Evolutionary conservation across 75 land plant species (phyloP), one percentile per base, ranked within the genome.

Genomic region (Gnetum montanum): DNA sequence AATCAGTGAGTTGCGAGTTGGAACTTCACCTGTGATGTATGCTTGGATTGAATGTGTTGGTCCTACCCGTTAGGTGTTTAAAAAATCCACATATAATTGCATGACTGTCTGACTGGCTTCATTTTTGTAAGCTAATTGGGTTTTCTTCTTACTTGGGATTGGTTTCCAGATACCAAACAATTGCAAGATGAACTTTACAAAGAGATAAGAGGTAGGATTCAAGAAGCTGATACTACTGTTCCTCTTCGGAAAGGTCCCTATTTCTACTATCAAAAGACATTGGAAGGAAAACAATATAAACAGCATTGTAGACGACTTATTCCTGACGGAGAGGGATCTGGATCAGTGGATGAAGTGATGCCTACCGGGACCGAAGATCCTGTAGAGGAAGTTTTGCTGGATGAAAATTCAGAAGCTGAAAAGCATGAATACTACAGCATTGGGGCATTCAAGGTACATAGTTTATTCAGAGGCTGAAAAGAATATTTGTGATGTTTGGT

Each of bases 201-300:
- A 22, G 98, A 89, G 70, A 72, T 94, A 29, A 72, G 80, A 63
- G 81, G 96, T 5, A 68, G 94, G 30, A 79, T 94, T 26, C 80
- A 94, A 66, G 91, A 94, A 63, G 85, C 75, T 63, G 96, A 94
- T 60, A 64, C 70, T 24, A 58, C 77, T 37, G 98, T 62, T 30
- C 96, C 98, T 28, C 10, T 68, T 10, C 65, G 96, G 0, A 72
- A 74, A 47, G 90, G 96, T 19, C 47, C 57, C 29, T 94, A 70
- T 49, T 94, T 80, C 44, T 94, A 94, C 58, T 89, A 94, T 50
- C 48, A 70, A 35, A 80, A 71, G 61, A 82, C 72, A 19, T 61
- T 89, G 60, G 74, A 85, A 24, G 98, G 96, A 18, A 75, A 94
- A 62, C 96, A 94, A 53, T 94, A 94, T 63, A 76, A 54, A n/a